Evolutionary conservation across 2,329 filamentous ascomycete species (phyloP).

Genomic region (Ophiosphaerella korrae): DNA sequence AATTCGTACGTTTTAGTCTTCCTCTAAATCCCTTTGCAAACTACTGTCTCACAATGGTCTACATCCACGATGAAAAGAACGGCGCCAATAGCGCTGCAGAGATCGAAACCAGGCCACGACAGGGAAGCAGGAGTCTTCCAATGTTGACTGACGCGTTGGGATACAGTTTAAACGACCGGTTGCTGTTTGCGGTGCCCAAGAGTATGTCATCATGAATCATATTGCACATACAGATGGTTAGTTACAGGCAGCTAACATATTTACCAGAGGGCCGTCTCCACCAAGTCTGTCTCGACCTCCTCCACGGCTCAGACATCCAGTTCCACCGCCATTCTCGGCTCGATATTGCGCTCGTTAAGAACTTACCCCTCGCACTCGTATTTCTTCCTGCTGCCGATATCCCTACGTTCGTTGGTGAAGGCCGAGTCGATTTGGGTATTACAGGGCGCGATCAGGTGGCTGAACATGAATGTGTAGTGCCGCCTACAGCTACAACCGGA

Average conservation of each 20-base stretch:
- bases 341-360: conserved; percentile 97
- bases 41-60: conserved; percentile 25
- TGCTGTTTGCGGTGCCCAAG: conserved; percentile 97
- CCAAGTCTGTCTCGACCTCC: conserved; percentile 83
- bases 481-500: conserved; percentile 51
- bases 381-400: conserved; percentile 98
- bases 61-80: conserved; percentile 19
- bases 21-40: conserved; percentile 8
- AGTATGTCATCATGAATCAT: conserved; percentile 64
- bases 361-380: conserved; percentile 90
- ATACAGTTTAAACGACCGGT: conserved; percentile 83
- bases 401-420: conserved; percentile 95
- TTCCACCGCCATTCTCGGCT: conserved; percentile 94
- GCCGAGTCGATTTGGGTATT: conserved; percentile 90
- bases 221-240: neutral
- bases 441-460: conserved; percentile 91
- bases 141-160: conserved; percentile 47
- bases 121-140: conserved; percentile 42
- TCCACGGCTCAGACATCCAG: conserved; percentile 93
- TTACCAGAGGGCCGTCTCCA: conserved; percentile 86
- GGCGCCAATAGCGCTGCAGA: conserved; percentile 26
- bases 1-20: conserved; percentile 43
- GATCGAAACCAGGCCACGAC: conserved; percentile 30
- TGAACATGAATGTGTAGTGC: conserved; percentile 76
- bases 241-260: conserved; percentile 8